phyloP scores from a whole-genome alignment of 2,329 filamentous ascomycete genomes.

The Dothideomycetidae sp. region DNA sequence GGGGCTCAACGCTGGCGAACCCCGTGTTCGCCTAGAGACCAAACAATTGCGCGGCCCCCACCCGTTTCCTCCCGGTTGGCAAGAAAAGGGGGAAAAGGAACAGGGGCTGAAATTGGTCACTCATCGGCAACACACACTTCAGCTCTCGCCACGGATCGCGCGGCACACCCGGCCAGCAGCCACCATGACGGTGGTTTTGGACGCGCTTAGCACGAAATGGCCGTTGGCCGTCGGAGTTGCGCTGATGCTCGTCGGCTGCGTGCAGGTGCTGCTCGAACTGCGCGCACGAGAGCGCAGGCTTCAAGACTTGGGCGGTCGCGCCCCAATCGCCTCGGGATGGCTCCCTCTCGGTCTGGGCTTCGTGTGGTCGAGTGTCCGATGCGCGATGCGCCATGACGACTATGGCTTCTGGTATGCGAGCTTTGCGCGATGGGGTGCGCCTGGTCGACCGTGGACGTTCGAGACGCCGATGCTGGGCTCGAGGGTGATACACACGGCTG shows the following conservation, averaged over 20 bases:
- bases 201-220: background rate
- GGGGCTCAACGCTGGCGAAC: too few species aligned
- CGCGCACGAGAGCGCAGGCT: background rate
- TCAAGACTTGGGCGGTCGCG: background rate
- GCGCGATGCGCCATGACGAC: background rate
- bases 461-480: background rate
- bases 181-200: background rate
- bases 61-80: too few species aligned
- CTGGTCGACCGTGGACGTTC: background rate
- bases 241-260: background rate
- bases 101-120: too few species aligned
- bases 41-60: too few species aligned
- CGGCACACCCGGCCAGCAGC: too few species aligned
- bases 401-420: background rate
- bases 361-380: background rate
- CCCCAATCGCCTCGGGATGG: background rate
- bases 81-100: too few species aligned
- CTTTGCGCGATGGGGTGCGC: background rate
- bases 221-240: background rate
- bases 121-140: too few species aligned
- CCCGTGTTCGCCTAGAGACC: too few species aligned
- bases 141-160: too few species aligned
- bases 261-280: background rate
- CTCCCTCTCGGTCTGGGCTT: background rate
- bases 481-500: background rate